Percentiles rank a stretch among this genome's conserved stretches.
These are phyloP conservation scores for Citrus maxima DNA, from an alignment of 345 rosid species.

Conservation along the genomic window DNA sequence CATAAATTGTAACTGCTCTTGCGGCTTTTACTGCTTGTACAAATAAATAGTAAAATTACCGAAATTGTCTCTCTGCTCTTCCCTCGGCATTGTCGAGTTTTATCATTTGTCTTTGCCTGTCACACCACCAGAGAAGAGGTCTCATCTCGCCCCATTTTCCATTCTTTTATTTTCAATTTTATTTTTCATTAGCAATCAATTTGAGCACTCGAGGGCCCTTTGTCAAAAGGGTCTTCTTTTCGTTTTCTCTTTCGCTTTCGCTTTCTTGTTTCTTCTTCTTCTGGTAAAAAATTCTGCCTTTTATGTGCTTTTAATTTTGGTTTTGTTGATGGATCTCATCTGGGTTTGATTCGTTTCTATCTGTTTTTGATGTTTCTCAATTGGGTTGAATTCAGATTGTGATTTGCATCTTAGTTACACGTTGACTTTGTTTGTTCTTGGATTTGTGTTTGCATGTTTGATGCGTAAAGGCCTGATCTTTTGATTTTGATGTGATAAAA, in stretches of 20 bases:
- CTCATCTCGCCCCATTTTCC: neutral
- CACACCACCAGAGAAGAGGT: neutral
- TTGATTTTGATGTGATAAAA: neutral
- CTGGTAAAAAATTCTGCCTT: constrained; percentile 4
- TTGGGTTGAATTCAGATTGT: neutral
- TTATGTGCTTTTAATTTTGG: neutral
- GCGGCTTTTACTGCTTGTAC: neutral
- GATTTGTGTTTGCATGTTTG: neutral
- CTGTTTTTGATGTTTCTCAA: neutral
- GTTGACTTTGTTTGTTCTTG: neutral
- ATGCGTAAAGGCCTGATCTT: neutral
- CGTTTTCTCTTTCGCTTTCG: neutral
- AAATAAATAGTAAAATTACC: neutral
- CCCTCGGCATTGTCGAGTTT: neutral
- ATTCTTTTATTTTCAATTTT: neutral
- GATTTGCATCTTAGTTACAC: neutral
- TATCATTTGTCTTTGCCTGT: neutral
- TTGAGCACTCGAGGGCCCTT: constrained; percentile 19
- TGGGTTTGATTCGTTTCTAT: constrained; percentile 1
- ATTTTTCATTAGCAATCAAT: neutral
- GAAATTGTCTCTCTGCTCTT: neutral
- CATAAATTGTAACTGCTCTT: neutral
- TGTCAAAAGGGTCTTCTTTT: constrained; percentile 18
- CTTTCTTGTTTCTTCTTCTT: neutral
- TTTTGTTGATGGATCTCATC: neutral